Percentiles rank a stretch among this genome's conserved stretches.
These are phyloP conservation scores for Oldenlandia corymbosa DNA, from an alignment of 257 asterid species.

Conservation along the genomic window DNA sequence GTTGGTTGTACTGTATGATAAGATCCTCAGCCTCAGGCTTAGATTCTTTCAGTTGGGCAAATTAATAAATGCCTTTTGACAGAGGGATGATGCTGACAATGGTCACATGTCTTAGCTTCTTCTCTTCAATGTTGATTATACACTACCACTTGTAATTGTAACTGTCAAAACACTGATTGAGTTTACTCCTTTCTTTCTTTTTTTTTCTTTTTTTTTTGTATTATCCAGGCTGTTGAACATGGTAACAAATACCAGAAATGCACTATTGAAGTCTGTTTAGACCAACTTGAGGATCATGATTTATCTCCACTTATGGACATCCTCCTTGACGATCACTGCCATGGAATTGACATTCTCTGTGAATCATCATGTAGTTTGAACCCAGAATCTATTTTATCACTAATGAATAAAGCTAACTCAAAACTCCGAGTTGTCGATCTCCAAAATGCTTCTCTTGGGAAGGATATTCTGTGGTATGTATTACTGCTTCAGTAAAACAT, in stretches of 20 bases:
- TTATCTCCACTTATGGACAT: conserved; percentile 21
- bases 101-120: not conserved
- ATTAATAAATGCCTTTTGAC: not conserved
- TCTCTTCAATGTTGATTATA: not conserved
- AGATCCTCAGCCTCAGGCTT: not conserved
- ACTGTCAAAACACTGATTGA: too few species aligned
- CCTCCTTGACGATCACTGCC: conserved; percentile 14
- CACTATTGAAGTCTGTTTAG: conserved; percentile 19
- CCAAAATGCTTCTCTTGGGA: conserved; percentile 17
- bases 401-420: conserved; percentile 22
- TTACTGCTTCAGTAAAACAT: not conserved
- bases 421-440: conserved; percentile 24
- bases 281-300: conserved; percentile 24
- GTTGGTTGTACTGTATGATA: not conserved
- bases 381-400: conserved; percentile 20
- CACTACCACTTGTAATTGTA: too few species aligned
- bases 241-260: conserved; percentile 12
- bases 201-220: not conserved
- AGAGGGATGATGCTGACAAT: not conserved
- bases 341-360: conserved; percentile 17
- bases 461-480: conserved; percentile 31
- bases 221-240: conserved; percentile 24
- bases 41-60: not conserved
- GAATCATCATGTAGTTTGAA: conserved; percentile 11
- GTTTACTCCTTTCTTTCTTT: too few species aligned